These are phyloP conservation scores for Peniophora sp. DNA, from an alignment of 1,284 basidiomycete species.

Conservation along the genomic window DNA sequence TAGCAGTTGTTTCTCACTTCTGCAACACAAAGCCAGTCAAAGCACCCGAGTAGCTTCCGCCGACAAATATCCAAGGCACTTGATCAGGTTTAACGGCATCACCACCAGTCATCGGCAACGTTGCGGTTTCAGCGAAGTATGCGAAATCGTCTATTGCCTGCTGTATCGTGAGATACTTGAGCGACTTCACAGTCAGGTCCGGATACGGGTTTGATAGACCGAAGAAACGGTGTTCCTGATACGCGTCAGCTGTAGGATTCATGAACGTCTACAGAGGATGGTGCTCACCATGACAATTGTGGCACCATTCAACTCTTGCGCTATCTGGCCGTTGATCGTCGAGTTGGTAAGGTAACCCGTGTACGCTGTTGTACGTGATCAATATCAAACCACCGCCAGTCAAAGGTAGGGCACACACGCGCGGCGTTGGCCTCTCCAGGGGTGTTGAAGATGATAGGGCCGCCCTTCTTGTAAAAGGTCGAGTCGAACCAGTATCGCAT, in stretches of 20 bases:
- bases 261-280: slow-evolving; percentile 20
- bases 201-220: slow-evolving; percentile 36
- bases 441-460: slow-evolving; percentile 58
- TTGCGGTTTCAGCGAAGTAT: slow-evolving; percentile 61
- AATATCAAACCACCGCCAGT: neutral
- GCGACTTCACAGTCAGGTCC: slow-evolving; percentile 49
- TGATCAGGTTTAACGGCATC: slow-evolving; percentile 46
- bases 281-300: slow-evolving; percentile 44
- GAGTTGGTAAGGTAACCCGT: slow-evolving; percentile 52
- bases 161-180: slow-evolving; percentile 56
- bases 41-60: slow-evolving; percentile 60
- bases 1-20: slow-evolving; percentile 34
- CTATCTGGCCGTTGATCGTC: slow-evolving; percentile 60
- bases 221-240: slow-evolving; percentile 1
- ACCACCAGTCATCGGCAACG: slow-evolving; percentile 60
- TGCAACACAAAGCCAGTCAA: slow-evolving; percentile 67
- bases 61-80: slow-evolving; percentile 61
- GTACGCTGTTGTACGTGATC: slow-evolving; percentile 31
- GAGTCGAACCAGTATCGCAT: slow-evolving; percentile 65
- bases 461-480: slow-evolving; percentile 57
- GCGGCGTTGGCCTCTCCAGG: slow-evolving; percentile 35
- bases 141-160: slow-evolving; percentile 67
- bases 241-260: too few relatives aligned
- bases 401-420: neutral
- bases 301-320: slow-evolving; percentile 57